Evolutionary conservation across 495 filamentous ascomycete species (phyloP), one percentile per base, ranked within the genome.

Genomic region (Aspergillus carlsbadensis): DNA sequence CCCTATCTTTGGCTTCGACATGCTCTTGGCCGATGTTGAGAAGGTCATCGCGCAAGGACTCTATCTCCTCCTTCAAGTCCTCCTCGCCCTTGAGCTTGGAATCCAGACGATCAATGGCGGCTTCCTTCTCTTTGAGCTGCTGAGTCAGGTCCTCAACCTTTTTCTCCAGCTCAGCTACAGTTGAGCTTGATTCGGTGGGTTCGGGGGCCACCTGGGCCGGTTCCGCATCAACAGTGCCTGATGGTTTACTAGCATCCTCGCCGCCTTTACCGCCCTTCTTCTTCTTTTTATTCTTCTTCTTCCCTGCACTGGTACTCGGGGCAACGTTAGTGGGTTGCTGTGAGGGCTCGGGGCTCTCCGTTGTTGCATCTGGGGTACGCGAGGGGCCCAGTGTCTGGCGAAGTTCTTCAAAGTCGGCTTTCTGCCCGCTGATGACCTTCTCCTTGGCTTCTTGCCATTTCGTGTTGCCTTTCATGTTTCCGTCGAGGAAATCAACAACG

Each of bases 281-380:
- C 78, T 93, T 96, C 68, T 93, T 94, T 48, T 86, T 89, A 44
- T 89, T 94, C 65, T 90, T 96, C 76, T 91, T 94, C 68, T 62
- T 64, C 26, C 63, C 57, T 5, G 54, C 65, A 6, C 63, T 61
- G 48, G 61, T 42, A 59, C 60, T 35, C 47, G 59, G 42, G 35
- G 59, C n/a, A 3, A 66, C 57, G 18, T 63, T 65, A 24, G 66
- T 56, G 21, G 69, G 39, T 22, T 63, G 62, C 10, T 53, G 56
- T 17, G 65, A 56, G 24, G 57, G 22, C 13, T 65, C 64, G n/a
- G 67, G 51, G 1, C 44, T 57, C 10, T 65, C 31, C 17, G 46
- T 42, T 20, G 24, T 52, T n/a, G 56, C 10, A 33, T 64, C 60
- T 0, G 52, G 2, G 37, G 55, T 65, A 51, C 63, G 61, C 11